Conservation (phyloP, 495 filamentous ascomycete genomes). For the Penicillium argentinense region DNA sequence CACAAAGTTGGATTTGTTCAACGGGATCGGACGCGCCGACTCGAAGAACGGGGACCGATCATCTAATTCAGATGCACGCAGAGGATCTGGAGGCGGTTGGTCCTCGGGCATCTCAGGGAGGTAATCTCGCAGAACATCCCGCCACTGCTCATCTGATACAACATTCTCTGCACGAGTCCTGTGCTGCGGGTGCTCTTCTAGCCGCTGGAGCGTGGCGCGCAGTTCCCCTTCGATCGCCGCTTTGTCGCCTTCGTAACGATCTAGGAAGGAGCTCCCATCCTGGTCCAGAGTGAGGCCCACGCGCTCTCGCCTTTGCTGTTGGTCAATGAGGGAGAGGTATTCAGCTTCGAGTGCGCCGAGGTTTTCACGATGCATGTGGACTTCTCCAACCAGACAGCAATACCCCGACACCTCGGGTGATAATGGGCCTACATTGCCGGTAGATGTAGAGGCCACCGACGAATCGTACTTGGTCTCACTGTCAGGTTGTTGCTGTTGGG, state of each 20-base stretch:
- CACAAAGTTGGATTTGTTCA: conserved; percentile 21
- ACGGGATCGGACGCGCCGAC: background rate
- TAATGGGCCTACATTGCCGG: background rate
- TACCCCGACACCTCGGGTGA: conserved; percentile 20
- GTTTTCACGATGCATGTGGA: conserved; percentile 25
- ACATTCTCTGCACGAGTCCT: background rate
- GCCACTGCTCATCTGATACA: conserved; percentile 1
- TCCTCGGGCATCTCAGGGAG: conserved; percentile 1
- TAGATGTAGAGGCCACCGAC: background rate
- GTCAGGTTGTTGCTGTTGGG: background rate
- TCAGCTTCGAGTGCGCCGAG: conserved; percentile 26
- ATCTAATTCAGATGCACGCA: conserved; percentile 13
- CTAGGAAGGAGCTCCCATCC: conserved; percentile 24
- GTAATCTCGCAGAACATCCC: background rate
- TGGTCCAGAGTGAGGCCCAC: conserved; percentile 23
- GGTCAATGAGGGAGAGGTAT: conserved; percentile 19
- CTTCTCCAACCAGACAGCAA: conserved; percentile 28
- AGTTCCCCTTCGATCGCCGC: conserved; percentile 18
- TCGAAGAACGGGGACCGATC: conserved; percentile 17
- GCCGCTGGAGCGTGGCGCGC: conserved; percentile 9
- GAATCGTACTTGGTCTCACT: background rate
- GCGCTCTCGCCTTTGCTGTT: conserved; percentile 8
- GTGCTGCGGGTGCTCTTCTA: conserved; percentile 8
- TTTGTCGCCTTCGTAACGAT: conserved; percentile 19
- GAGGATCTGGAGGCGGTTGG: conserved; percentile 6